Base-by-base conservation (phyloP, 2,329 filamentous ascomycete species). In the Stemphylium beticola region DNA sequence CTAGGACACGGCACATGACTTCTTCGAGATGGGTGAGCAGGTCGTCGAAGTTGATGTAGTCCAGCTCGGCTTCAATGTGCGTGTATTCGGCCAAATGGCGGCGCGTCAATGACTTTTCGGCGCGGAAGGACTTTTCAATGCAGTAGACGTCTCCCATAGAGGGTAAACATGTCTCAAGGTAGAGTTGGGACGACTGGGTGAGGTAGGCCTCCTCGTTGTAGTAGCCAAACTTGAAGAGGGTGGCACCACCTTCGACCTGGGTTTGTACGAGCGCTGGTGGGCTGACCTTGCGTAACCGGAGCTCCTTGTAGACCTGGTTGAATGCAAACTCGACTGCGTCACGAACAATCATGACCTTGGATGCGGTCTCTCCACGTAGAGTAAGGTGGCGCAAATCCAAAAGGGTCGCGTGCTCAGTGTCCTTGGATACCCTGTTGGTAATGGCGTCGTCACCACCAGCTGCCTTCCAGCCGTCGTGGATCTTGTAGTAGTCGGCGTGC, bases 61-160 rank as follows among this genome's bases (percentile, higher is more conserved):
- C 95, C 56, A 99, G 84, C 77, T 99, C 95, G 55, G 89, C 93
- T 79, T 99, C 95, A 65, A 99, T 85, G 80, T 99, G 95, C 1
- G 93, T 96, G 81, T 97, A 99, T 79, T 99, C 95, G 42, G 92
- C 91, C 68, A 99, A 80, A 76, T 99, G 95, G 71, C 95, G 91
- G 58, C 95, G 90, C 44, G 95, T 99, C 53, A 98, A 83, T 6
- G 89, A 93, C 80, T 97, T 97, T 79, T 99, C 95, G 12, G 95
- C 95, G 58, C 95, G 93, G 88, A 99, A 99, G 2, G 93, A 98
- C 77, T 96, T 96, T 78, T 96, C 93, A 69, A 99, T 93, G 75
- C 93, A 98, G 84, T 96, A 99, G 48, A 97, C 92, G 74, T 97
- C 91, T 66, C 95, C 95, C 69, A 98, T 83, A 46, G 89, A 91